Conservation (phyloP, 208 protist species). For the Porcisia hertigi region DNA sequence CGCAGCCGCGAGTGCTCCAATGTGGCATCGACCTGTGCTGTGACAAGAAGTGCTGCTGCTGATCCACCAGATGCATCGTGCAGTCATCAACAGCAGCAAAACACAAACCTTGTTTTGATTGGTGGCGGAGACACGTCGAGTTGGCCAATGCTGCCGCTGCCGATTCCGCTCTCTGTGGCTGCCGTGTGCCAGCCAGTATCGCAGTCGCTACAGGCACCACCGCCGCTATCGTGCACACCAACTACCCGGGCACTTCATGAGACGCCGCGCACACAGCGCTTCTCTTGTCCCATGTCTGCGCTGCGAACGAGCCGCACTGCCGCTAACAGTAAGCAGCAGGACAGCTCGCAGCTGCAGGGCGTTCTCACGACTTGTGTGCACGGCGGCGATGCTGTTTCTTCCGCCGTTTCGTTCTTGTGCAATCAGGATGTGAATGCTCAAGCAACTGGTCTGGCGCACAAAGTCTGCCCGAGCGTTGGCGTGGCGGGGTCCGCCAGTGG, state of each 20-base stretch:
- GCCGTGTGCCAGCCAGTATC: conserved; percentile 3
- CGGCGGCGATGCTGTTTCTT: neutral
- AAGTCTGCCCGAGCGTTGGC: neutral
- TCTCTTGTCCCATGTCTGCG: conserved; percentile 9
- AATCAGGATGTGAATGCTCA: conserved; percentile 1
- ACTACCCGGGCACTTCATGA: conserved; percentile 1
- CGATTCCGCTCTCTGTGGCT: conserved; percentile 37
- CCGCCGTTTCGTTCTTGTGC: conserved; percentile 3
- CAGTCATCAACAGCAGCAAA: neutral
- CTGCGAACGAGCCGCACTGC: neutral
- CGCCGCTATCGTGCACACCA: neutral
- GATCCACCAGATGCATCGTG: conserved; percentile 5
- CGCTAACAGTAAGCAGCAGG: neutral
- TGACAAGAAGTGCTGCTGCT: neutral
- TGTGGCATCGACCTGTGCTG: neutral
- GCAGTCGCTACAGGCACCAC: neutral
- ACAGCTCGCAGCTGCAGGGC: neutral
- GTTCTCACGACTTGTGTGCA: neutral
- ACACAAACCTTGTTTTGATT: neutral
- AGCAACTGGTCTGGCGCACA: neutral
- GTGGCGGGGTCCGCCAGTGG: neutral
- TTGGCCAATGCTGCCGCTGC: conserved; percentile 25
- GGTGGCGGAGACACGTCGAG: neutral
- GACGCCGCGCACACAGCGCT: conserved; percentile 15
- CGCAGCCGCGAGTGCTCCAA: neutral